Conservation (phyloP, 345 rosid species). For the Clausena lansium region DNA sequence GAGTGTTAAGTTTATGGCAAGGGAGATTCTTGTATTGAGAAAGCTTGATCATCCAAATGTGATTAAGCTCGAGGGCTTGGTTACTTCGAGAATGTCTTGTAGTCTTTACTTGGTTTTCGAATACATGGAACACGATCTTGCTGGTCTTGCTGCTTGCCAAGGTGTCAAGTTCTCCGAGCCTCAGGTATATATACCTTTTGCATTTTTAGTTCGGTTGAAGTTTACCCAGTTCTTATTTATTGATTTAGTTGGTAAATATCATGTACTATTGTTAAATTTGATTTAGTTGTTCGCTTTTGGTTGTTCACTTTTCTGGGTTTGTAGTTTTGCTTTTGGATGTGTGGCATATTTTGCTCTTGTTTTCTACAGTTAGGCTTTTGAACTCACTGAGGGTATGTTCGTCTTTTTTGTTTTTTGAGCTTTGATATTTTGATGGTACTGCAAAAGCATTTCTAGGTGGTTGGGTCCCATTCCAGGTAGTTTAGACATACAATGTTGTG, state of each 20-base stretch:
- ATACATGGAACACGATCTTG: constrained; percentile 95
- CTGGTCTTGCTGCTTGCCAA: constrained; percentile 75
- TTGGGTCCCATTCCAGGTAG: constrained; percentile 36
- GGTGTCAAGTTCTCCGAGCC: constrained; percentile 76
- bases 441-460: constrained; percentile 12
- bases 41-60: constrained; percentile 81
- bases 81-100: constrained; percentile 83
- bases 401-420: constrained; percentile 22
- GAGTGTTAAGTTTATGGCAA: constrained; percentile 93
- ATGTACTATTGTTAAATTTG: constrained; percentile 1
- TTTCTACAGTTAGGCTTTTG: constrained; percentile 18
- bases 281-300: constrained; percentile 10
- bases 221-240: neutral
- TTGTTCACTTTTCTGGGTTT: constrained; percentile 19
- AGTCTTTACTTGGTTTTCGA: constrained; percentile 86
- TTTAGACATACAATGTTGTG: constrained; percentile 10
- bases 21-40: constrained; percentile 83
- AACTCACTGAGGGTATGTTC: constrained; percentile 19
- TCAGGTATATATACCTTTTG: constrained; percentile 50
- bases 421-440: constrained; percentile 24
- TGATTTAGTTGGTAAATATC: neutral
- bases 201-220: neutral
- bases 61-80: constrained; percentile 85
- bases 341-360: constrained; percentile 16
- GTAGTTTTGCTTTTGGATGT: constrained; percentile 24